A percentile compares a stretch with the other conserved stretches of the same genome.
phyloP scores from a whole-genome alignment of 2,329 filamentous ascomycete species.

The Hypoxylon sp. region DNA sequence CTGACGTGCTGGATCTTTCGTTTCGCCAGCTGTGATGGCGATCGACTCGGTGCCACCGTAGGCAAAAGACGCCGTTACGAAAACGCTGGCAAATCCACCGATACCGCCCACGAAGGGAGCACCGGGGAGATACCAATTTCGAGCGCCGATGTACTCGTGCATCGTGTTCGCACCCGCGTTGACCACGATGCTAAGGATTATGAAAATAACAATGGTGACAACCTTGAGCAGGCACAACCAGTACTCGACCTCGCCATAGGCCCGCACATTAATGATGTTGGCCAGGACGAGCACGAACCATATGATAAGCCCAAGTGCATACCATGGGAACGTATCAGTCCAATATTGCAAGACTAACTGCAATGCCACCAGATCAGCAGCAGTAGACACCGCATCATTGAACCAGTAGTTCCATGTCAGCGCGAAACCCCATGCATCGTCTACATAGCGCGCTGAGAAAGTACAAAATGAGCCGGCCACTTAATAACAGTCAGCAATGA shows the following conservation, averaged over 20 bases:
- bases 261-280: slow-evolving; percentile 66
- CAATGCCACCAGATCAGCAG: slow-evolving; percentile 70
- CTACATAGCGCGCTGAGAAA: slow-evolving; percentile 66
- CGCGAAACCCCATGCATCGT: slow-evolving; percentile 67
- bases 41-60: slow-evolving; percentile 74
- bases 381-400: slow-evolving; percentile 72
- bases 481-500: slow-evolving; percentile 13
- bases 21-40: slow-evolving; percentile 75
- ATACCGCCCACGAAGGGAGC: slow-evolving; percentile 76
- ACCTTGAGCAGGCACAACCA: slow-evolving; percentile 69
- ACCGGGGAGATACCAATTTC: slow-evolving; percentile 69
- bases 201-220: slow-evolving; percentile 69
- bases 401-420: slow-evolving; percentile 75
- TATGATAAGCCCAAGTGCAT: slow-evolving; percentile 73
- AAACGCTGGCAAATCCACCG: slow-evolving; percentile 74
- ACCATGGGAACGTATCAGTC: slow-evolving; percentile 72
- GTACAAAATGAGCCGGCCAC: slow-evolving; percentile 68
- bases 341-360: slow-evolving; percentile 72
- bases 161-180: slow-evolving; percentile 69
- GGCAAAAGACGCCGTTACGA: slow-evolving; percentile 72
- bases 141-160: slow-evolving; percentile 68
- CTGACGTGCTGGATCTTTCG: slow-evolving; percentile 70
- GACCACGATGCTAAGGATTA: slow-evolving; percentile 72
- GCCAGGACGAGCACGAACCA: slow-evolving; percentile 66
- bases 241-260: slow-evolving; percentile 70